These are phyloP conservation scores for Thuidium tamariscinum DNA, from an alignment of 225 moss, liverwort and hornwort species.

Conservation along the genomic window DNA sequence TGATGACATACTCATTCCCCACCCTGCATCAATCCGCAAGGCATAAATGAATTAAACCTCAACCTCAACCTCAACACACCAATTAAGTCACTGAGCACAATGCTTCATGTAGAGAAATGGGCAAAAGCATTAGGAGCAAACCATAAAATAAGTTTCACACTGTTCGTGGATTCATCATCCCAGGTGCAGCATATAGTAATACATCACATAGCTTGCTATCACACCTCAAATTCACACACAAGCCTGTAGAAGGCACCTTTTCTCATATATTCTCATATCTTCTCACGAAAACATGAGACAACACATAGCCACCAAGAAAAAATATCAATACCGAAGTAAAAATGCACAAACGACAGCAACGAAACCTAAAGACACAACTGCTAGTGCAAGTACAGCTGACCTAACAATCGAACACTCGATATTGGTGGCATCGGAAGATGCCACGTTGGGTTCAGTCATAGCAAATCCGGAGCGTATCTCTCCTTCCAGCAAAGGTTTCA, in stretches of 20 bases:
- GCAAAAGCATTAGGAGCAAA: background rate
- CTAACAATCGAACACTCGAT: conserved; percentile 86
- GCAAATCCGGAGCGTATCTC: conserved; percentile 95
- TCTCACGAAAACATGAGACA: background rate
- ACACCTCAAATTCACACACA: background rate
- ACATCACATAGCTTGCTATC: background rate
- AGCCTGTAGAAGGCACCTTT: background rate
- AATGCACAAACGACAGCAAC: background rate
- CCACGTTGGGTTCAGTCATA: conserved; percentile 96
- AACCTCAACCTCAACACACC: background rate
- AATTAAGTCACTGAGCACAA: background rate
- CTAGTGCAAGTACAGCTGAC: conserved; percentile 13
- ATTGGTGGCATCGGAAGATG: conserved; percentile 97
- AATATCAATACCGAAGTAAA: background rate
- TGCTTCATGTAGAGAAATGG: background rate
- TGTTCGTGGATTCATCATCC: background rate
- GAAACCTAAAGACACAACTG: background rate
- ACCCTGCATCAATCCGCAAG: conserved; percentile 36
- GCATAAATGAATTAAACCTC: background rate
- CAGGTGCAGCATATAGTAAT: background rate
- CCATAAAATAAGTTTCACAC: background rate
- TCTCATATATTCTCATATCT: background rate
- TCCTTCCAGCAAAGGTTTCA: conserved; percentile 89
- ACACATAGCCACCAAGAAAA: background rate
- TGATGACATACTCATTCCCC: conserved; percentile 76